Conservation (phyloP, 805 yeast genomes). For the Metschnikowia picachoensis region DNA sequence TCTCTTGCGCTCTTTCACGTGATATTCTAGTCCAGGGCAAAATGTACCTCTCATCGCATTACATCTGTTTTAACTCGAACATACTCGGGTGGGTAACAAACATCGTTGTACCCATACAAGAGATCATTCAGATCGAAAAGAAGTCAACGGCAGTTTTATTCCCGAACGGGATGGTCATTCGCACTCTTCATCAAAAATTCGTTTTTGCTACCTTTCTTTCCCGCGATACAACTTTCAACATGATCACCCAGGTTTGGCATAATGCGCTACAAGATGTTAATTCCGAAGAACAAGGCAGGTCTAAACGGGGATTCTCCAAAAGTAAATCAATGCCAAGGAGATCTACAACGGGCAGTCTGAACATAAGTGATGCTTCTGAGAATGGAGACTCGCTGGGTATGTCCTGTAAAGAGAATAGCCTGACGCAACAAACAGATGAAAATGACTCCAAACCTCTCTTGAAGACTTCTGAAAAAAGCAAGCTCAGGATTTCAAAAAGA, state of each 20-base stretch:
- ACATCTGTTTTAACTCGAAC: conserved; percentile 61
- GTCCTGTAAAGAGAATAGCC: conserved; percentile 15
- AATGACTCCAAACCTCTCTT: conserved; percentile 16
- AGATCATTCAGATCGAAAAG: conserved; percentile 61
- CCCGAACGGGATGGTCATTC: conserved; percentile 64
- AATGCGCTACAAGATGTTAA: conserved; percentile 28
- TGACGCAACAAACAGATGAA: conserved; percentile 19
- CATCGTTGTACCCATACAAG: conserved; percentile 52
- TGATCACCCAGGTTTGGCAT: conserved; percentile 61
- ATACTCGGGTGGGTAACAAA: conserved; percentile 66
- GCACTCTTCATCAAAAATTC: conserved; percentile 59
- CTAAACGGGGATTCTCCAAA: conserved; percentile 6
- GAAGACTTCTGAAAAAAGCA: conserved; percentile 8
- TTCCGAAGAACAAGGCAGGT: background rate
- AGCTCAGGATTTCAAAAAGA: conserved; percentile 1
- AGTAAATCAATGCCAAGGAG: conserved; percentile 4
- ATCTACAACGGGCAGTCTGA: conserved; percentile 4
- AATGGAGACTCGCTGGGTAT: conserved; percentile 22
- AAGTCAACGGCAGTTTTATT: conserved; percentile 62
- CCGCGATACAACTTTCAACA: conserved; percentile 50
- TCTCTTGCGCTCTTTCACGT: conserved; percentile 59
- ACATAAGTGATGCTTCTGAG: conserved; percentile 19
- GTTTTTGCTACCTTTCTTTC: conserved; percentile 63
- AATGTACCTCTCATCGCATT: conserved; percentile 52
- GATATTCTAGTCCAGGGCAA: conserved; percentile 69